Evolutionary conservation across 108 stramenopile species (phyloP).

Genomic region (Skeletonema marinoi): DNA sequence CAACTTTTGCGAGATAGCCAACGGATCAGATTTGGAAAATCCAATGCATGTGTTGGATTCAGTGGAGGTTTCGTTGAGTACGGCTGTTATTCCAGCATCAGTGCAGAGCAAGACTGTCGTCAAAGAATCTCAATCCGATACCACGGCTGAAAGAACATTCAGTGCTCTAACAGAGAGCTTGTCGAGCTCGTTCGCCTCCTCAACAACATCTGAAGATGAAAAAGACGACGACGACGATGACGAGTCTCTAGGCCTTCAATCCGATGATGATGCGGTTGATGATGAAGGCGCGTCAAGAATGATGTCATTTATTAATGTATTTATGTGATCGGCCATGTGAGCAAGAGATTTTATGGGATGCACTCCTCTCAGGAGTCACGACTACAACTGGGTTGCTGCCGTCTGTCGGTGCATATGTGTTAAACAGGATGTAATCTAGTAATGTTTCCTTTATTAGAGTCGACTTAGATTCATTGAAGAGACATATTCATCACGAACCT

Average conservation of each 20-base stretch:
- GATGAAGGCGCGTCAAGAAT: background rate
- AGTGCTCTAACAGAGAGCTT: background rate
- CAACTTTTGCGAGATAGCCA: background rate
- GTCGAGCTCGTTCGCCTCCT: background rate
- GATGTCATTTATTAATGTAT: background rate
- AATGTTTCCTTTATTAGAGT: background rate
- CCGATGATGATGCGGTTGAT: background rate
- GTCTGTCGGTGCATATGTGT: too few relatives aligned
- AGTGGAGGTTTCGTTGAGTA: background rate
- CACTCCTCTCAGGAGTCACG: too few relatives aligned
- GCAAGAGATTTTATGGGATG: too few relatives aligned
- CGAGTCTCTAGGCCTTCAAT: background rate
- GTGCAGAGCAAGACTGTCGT: background rate
- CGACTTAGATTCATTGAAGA: conserved; percentile 46
- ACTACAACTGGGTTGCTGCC: too few relatives aligned
- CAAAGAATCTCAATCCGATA: background rate
- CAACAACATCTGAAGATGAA: background rate
- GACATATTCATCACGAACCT: conserved; percentile 66
- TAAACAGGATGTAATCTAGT: too few relatives aligned
- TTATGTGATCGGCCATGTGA: background rate
- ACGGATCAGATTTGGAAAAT: background rate
- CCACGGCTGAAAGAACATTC: background rate
- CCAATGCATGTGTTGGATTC: background rate
- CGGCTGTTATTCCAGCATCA: background rate
- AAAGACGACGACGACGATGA: background rate